A percentile compares a stretch with the other conserved stretches of the same genome.
phyloP scores from a whole-genome alignment of 2,329 filamentous ascomycete genomes.

The Albophoma yamanashiensis region DNA sequence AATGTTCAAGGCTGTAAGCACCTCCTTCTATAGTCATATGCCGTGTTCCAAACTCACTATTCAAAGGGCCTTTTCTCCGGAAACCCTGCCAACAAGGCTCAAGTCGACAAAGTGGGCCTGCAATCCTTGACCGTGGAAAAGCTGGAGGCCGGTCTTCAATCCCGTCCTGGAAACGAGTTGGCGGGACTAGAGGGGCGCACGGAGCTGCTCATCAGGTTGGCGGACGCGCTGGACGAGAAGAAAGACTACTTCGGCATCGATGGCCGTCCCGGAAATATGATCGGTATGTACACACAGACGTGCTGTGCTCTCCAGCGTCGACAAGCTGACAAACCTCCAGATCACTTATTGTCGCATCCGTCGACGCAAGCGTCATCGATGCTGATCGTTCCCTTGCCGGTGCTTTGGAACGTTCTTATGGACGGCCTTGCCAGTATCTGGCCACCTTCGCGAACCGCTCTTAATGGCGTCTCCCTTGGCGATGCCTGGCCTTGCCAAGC shows the following conservation, averaged over 20 bases:
- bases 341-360: constrained; percentile 87
- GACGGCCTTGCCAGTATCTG: constrained; percentile 79
- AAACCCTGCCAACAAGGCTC: constrained; percentile 67
- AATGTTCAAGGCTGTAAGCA: constrained; percentile 72
- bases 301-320: background rate
- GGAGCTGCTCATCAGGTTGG: constrained; percentile 64
- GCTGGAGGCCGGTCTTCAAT: constrained; percentile 76
- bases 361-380: constrained; percentile 82
- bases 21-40: background rate
- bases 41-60: constrained; percentile 7
- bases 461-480: constrained; percentile 79
- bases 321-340: constrained; percentile 32
- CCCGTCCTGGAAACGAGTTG: constrained; percentile 67
- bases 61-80: constrained; percentile 71
- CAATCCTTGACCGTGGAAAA: constrained; percentile 61
- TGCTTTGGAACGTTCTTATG: constrained; percentile 86
- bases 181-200: constrained; percentile 79
- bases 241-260: constrained; percentile 75
- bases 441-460: constrained; percentile 74
- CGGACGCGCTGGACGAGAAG: constrained; percentile 63
- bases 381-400: constrained; percentile 76
- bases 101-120: constrained; percentile 79
- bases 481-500: constrained; percentile 88
- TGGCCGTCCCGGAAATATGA: constrained; percentile 84
- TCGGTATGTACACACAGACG: constrained; percentile 47